phyloP scores from a whole-genome alignment of 1,139 yeast genomes.

The Pichiaceae sp. region DNA sequence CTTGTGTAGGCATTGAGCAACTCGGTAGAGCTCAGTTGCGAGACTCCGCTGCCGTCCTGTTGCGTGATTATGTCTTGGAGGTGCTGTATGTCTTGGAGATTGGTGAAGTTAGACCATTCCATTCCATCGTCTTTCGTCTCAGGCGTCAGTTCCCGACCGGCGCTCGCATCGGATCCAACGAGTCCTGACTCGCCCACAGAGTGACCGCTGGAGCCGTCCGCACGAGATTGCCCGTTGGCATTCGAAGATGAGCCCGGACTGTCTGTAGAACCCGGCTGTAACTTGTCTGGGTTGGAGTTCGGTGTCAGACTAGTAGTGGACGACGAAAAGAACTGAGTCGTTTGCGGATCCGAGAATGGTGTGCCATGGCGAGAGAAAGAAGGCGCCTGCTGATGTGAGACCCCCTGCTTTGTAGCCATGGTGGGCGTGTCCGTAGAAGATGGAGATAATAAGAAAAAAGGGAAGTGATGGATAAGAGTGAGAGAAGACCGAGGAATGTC shows the following conservation, averaged over 20 bases:
- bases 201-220: neutral
- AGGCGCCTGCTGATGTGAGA: neutral
- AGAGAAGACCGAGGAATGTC: neutral
- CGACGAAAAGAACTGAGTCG: neutral
- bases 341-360: neutral
- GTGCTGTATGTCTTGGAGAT: conserved; percentile 16
- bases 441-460: neutral
- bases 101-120: conserved; percentile 18
- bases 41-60: conserved; percentile 1
- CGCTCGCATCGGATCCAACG: neutral
- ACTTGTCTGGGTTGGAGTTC: neutral
- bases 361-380: neutral
- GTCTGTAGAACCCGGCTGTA: neutral
- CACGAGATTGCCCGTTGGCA: no score
- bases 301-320: neutral
- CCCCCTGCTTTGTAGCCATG: neutral
- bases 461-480: neutral
- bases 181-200: neutral
- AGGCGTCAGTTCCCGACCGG: neutral
- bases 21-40: conserved; percentile 1
- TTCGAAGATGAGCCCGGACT: neutral
- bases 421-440: no score
- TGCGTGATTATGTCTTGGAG: conserved; percentile 13
- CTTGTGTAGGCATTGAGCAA: conserved; percentile 1
- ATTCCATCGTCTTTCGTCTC: conserved; percentile 6